A percentile compares a stretch with the other conserved stretches of the same genome.
phyloP scores from a whole-genome alignment of 768 basidiomycete genomes.

The Xerocomellus intermedius region DNA sequence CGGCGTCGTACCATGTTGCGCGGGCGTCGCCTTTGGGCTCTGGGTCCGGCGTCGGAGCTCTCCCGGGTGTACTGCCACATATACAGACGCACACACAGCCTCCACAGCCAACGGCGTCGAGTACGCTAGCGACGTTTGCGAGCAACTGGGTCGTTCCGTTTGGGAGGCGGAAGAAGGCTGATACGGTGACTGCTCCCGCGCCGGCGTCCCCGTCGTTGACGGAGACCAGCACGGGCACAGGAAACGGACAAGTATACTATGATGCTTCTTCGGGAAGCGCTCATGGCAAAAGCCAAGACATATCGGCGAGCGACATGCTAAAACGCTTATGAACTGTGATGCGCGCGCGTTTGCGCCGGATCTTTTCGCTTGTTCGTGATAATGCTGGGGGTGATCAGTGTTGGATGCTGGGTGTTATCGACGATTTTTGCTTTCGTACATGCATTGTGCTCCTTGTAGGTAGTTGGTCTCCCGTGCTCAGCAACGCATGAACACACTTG shows the following conservation, averaged over 20 bases:
- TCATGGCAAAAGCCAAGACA: slow-evolving; percentile 11
- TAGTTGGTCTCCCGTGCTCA: not conserved
- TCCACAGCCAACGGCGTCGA: slow-evolving; percentile 43
- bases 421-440: not conserved
- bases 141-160: slow-evolving; percentile 68
- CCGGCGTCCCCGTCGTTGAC: slow-evolving; percentile 4
- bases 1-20: slow-evolving; percentile 58
- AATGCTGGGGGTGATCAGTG: too few species aligned
- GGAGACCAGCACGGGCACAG: slow-evolving; percentile 17
- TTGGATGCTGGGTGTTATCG: slow-evolving; percentile 2
- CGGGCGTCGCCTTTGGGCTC: slow-evolving; percentile 47
- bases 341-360: not conserved
- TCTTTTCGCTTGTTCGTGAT: not conserved
- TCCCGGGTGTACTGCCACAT: slow-evolving; percentile 7
- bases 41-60: not conserved
- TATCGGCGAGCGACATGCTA: slow-evolving; percentile 42
- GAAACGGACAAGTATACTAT: slow-evolving; percentile 21
- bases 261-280: slow-evolving; percentile 16
- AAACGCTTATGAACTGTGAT: slow-evolving; percentile 19
- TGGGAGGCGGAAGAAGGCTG: slow-evolving; percentile 48
- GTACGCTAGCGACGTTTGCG: slow-evolving; percentile 56
- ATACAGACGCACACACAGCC: not conserved
- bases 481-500: not conserved
- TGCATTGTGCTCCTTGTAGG: not conserved
- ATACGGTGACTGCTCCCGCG: slow-evolving; percentile 3